phyloP scores from a whole-genome alignment of 441 rosid genomes.

The Erysimum cheiri region DNA sequence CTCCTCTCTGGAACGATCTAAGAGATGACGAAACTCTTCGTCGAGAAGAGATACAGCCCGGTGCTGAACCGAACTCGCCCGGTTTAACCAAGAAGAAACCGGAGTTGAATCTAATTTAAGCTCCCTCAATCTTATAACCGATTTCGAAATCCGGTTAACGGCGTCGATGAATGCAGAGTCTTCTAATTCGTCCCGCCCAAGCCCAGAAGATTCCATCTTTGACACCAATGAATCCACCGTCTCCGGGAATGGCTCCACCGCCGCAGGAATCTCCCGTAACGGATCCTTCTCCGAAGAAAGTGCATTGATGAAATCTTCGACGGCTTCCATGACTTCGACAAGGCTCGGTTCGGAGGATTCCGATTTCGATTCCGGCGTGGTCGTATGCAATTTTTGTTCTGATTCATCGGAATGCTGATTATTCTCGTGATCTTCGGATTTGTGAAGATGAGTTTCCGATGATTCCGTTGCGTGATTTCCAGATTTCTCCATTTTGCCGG shows the following conservation, averaged over 20 bases:
- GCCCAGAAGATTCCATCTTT: slow-evolving; percentile 45
- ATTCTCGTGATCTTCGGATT: slow-evolving; percentile 25
- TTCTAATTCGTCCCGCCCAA: slow-evolving; percentile 50
- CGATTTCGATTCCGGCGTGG: background rate
- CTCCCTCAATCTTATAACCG: slow-evolving; percentile 46
- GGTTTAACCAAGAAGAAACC: slow-evolving; percentile 49
- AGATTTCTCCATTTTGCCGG: slow-evolving; percentile 47
- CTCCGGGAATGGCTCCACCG: slow-evolving; percentile 51
- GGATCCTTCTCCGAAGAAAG: slow-evolving; percentile 37
- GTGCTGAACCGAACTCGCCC: slow-evolving; percentile 51
- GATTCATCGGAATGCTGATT: slow-evolving; percentile 23
- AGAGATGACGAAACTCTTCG: slow-evolving; percentile 53
- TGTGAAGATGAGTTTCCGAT: slow-evolving; percentile 10
- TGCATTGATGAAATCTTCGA: slow-evolving; percentile 50
- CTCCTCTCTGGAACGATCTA: slow-evolving; percentile 39
- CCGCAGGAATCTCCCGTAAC: slow-evolving; percentile 46
- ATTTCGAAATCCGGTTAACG: slow-evolving; percentile 50
- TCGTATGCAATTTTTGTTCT: background rate
- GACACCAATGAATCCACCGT: slow-evolving; percentile 52
- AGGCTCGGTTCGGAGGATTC: slow-evolving; percentile 28
- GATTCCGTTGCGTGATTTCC: slow-evolving; percentile 33
- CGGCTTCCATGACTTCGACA: slow-evolving; percentile 49
- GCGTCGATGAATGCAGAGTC: slow-evolving; percentile 54
- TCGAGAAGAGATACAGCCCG: slow-evolving; percentile 50
- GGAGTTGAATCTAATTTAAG: slow-evolving; percentile 37